Evolutionary conservation across 2,329 filamentous ascomycete species (phyloP).

Genomic region (Aspergillus unguis): DNA sequence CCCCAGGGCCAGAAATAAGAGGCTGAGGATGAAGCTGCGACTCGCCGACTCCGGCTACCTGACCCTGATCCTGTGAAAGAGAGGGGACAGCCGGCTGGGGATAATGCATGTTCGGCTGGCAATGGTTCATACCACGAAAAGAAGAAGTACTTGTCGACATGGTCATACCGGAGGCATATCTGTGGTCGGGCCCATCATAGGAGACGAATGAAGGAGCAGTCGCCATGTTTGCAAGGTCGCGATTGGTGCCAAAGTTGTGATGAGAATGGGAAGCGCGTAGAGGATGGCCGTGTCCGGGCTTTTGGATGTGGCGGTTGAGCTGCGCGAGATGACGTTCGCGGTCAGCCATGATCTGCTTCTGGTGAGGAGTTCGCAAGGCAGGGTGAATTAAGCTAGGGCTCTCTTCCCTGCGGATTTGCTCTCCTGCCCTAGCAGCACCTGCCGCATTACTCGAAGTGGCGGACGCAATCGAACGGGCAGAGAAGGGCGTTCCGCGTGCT

Average conservation of each 20-base stretch:
- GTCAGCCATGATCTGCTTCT: constrained; percentile 7
- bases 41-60: not conserved
- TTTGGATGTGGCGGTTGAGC: constrained; percentile 1
- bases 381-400: constrained; percentile 14
- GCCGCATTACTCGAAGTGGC: not conserved
- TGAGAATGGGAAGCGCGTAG: constrained; percentile 3
- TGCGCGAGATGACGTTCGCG: constrained; percentile 3
- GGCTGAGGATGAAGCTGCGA: not conserved
- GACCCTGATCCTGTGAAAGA: not conserved
- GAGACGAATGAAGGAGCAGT: not conserved
- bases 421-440: not conserved
- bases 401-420: not conserved
- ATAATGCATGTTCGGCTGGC: constrained; percentile 1
- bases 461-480: not conserved
- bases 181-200: not conserved
- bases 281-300: not conserved
- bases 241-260: constrained; percentile 2
- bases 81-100: not conserved
- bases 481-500: not conserved
- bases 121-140: not conserved
- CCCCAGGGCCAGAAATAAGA: not conserved
- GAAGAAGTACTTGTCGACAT: not conserved
- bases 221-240: not conserved
- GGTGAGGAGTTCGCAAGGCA: constrained; percentile 9
- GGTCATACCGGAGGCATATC: not conserved